Base-by-base conservation (phyloP, 2,329 filamentous ascomycete species). In the Claviceps digitariae region DNA sequence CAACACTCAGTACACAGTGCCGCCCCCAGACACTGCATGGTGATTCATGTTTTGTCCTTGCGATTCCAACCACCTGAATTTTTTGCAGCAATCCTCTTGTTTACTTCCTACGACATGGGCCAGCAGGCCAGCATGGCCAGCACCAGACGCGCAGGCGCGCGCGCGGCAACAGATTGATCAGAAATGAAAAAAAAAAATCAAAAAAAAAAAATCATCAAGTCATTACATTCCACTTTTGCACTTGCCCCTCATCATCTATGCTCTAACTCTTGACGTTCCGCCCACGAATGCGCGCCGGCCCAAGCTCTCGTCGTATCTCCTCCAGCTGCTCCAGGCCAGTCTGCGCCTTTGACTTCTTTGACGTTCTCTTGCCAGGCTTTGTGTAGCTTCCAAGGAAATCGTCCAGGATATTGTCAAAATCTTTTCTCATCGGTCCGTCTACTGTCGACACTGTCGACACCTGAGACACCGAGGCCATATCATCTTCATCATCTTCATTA, bases 341-440 rank as follows among this genome's bases (percentile, higher is more conserved):
- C 65, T 86, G 84, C 58, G 86, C 82, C 64, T 85, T 87, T 20
- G 84, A 84, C 70, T 90, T 89, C 72, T 90, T 91, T 21, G 89
- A 79, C 12, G 76, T 74, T 66, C 83, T 84, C 72, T 89, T 90
- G 2, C 85, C 85, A 25, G 77, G 77, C 69, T 82, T 84, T 10
- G 80, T 80, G 64, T 87, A 85, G 36, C 75, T 82, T 9, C 83
- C 86, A 27, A 97, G 71, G 70, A 98, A 98, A 54, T 95, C 90
- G 64, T 97, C 91, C 75, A 98, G 82, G 65, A 97, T 89, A 56
- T 75, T 79, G 65, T 95, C 84, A 68, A 98, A 95, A 65, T 96
- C 90, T 41, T 77, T 74, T 47, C 89, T 76, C 40, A 88, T 72
- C 10, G 84, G 78, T 0, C 84, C 85, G 64, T 70, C 78, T 1